A percentile compares a stretch with the other conserved stretches of the same genome.
Evolutionary conservation across 352 stramenopile genomes (phyloP).

Genomic region (Pythium myriotylum): DNA sequence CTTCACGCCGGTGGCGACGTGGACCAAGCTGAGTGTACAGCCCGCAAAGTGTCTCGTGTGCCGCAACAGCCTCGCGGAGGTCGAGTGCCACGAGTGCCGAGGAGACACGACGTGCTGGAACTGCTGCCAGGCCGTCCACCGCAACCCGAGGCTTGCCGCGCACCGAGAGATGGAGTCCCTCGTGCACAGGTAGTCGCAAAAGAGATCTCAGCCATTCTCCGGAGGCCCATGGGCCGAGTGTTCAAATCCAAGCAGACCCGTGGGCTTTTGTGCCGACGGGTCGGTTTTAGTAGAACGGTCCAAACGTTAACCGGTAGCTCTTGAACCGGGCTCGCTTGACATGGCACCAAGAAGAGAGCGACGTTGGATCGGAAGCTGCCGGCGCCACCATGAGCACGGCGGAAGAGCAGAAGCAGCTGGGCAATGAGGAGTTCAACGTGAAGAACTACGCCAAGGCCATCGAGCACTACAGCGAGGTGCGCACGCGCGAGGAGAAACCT

Average conservation of each 20-base stretch:
- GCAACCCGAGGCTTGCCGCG: slow-evolving; percentile 29
- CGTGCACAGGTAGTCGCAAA: slow-evolving; percentile 25
- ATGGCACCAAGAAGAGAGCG: neutral
- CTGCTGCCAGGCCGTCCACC: slow-evolving; percentile 56
- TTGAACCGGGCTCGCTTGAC: neutral
- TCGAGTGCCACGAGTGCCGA: slow-evolving; percentile 56
- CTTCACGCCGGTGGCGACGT: slow-evolving; percentile 28
- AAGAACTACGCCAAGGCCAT: slow-evolving; percentile 86
- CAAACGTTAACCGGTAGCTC: neutral
- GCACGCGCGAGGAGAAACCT: neutral
- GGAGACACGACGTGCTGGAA: slow-evolving; percentile 54
- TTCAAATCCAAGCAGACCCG: too few relatives aligned
- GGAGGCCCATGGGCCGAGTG: too few relatives aligned
- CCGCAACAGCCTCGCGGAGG: slow-evolving; percentile 40
- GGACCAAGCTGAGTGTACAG: slow-evolving; percentile 66
- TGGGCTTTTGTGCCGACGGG: too few relatives aligned
- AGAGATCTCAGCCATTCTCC: slow-evolving; percentile 1
- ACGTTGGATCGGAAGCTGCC: slow-evolving; percentile 2
- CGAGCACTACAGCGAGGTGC: slow-evolving; percentile 77
- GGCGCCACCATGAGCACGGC: slow-evolving; percentile 22
- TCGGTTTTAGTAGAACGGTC: slow-evolving; percentile 12
- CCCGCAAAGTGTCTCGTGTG: slow-evolving; percentile 62
- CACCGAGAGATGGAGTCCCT: slow-evolving; percentile 40
- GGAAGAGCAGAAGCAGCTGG: slow-evolving; percentile 40
- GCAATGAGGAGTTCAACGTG: slow-evolving; percentile 85